phyloP scores from a whole-genome alignment of 1,139 yeast species.

The Saccharomyces hybrid region DNA sequence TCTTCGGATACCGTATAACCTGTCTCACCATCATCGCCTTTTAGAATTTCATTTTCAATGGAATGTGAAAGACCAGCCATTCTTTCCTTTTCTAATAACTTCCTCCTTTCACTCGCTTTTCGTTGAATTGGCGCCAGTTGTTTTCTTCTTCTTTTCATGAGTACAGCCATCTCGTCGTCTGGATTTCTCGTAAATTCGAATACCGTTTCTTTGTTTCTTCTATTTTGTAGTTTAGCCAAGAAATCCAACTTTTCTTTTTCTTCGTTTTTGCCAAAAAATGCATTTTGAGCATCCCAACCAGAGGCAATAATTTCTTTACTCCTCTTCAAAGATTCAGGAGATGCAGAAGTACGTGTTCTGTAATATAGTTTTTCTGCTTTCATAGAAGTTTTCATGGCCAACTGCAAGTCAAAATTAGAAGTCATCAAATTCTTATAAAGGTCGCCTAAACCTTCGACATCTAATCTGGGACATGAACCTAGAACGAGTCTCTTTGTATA shows the following conservation, averaged over 20 bases:
- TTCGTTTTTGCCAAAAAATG: constrained; percentile 62
- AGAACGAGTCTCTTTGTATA: constrained; percentile 73
- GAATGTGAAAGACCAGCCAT: constrained; percentile 67
- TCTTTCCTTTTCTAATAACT: constrained; percentile 65
- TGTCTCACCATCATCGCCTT: constrained; percentile 45
- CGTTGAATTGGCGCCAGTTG: constrained; percentile 86
- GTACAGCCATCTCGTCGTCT: constrained; percentile 65
- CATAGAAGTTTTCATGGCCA: constrained; percentile 60
- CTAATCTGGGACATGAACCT: constrained; percentile 73
- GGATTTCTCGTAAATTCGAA: constrained; percentile 70
- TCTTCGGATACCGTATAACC: constrained; percentile 51
- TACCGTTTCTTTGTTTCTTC: constrained; percentile 78
- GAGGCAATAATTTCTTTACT: constrained; percentile 70
- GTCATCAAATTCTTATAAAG: constrained; percentile 54
- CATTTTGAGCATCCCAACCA: constrained; percentile 87
- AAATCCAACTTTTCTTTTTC: constrained; percentile 72
- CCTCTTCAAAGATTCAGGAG: constrained; percentile 75
- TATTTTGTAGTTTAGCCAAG: constrained; percentile 59
- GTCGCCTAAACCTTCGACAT: constrained; percentile 67
- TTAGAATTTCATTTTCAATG: constrained; percentile 63
- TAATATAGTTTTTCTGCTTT: constrained; percentile 86
- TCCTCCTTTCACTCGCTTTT: constrained; percentile 64
- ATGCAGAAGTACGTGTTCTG: constrained; percentile 81
- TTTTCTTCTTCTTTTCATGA: constrained; percentile 79
- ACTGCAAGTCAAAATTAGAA: constrained; percentile 62